phyloP scores from a whole-genome alignment of 225 moss, liverwort and hornwort genomes.

The Asterella californica region DNA sequence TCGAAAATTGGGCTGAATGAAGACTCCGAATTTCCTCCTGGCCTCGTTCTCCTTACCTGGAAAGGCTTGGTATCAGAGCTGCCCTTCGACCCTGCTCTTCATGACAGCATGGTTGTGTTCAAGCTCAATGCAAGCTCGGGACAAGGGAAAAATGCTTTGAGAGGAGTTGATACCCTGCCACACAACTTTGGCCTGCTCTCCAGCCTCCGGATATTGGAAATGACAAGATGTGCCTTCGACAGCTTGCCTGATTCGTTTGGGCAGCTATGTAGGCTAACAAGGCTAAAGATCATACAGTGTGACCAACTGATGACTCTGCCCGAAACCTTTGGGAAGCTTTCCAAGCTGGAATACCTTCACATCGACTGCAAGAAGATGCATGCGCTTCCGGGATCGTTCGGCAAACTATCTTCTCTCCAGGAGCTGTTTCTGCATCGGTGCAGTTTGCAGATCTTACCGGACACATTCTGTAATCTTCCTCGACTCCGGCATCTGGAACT shows the following conservation, averaged over 20 bases:
- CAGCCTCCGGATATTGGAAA: not conserved
- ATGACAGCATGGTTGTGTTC: not conserved
- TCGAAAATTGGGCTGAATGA: not conserved
- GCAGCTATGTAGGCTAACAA: not conserved
- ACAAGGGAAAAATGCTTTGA: not conserved
- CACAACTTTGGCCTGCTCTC: slow-evolving; percentile 12
- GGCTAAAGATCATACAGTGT: not conserved
- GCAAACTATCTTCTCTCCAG: slow-evolving; percentile 17
- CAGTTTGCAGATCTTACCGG: not conserved
- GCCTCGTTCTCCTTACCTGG: not conserved
- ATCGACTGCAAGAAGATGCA: slow-evolving; percentile 18
- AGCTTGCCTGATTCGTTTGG: slow-evolving; percentile 14
- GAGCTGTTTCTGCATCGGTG: not conserved
- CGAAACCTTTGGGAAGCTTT: not conserved
- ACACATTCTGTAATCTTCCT: slow-evolving; percentile 10
- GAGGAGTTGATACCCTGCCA: slow-evolving; percentile 4
- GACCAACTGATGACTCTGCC: not conserved
- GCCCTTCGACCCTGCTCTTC: slow-evolving; percentile 1
- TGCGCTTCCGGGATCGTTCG: slow-evolving; percentile 10
- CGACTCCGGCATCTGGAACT: not conserved
- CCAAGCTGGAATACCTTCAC: slow-evolving; percentile 8
- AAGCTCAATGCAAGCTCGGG: slow-evolving; percentile 1
- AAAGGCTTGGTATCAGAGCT: not conserved
- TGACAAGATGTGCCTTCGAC: not conserved
- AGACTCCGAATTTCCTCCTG: not conserved